Conservation (phyloP, 2,329 filamentous ascomycete genomes). For the Neobulgaria alba region DNA sequence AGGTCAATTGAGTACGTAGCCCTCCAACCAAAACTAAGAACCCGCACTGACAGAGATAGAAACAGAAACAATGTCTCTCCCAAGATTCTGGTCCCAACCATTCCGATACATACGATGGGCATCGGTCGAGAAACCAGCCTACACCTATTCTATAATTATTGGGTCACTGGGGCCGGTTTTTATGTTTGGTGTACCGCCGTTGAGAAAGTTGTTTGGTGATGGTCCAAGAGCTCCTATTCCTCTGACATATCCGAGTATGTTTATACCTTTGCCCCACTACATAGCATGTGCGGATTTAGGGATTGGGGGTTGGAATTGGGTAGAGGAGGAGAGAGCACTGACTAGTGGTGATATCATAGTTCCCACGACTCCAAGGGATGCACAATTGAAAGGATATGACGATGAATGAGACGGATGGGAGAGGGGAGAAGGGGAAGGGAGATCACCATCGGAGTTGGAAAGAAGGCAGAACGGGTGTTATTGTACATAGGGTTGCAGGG, state of each 20-base stretch:
- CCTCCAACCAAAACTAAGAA: no score
- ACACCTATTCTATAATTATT: conserved; percentile 79
- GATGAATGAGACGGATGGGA: no score
- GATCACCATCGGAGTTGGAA: no score
- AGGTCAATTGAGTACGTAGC: conserved; percentile 29
- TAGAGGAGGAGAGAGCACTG: not conserved
- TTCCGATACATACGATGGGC: conserved; percentile 84
- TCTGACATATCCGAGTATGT: conserved; percentile 86
- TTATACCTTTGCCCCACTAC: no score
- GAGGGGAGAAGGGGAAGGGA: no score
- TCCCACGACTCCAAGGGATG: not conserved
- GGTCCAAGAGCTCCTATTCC: conserved; percentile 61
- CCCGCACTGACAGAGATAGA: no score
- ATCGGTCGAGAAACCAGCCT: conserved; percentile 76
- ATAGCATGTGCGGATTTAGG: no score
- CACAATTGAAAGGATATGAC: no score
- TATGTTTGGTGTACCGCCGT: conserved; percentile 63
- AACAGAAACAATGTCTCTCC: conserved; percentile 67
- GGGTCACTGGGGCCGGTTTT: conserved; percentile 64
- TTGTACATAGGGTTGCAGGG: no score
- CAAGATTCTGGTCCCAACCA: conserved; percentile 77
- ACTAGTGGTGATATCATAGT: not conserved
- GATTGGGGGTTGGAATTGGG: not conserved
- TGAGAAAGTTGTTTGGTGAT: conserved; percentile 67
- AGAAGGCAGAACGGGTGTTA: no score